Percentiles rank a stretch among this genome's conserved stretches.
Conservation (phyloP, 257 asterid species). For the Gentiana straminea region DNA sequence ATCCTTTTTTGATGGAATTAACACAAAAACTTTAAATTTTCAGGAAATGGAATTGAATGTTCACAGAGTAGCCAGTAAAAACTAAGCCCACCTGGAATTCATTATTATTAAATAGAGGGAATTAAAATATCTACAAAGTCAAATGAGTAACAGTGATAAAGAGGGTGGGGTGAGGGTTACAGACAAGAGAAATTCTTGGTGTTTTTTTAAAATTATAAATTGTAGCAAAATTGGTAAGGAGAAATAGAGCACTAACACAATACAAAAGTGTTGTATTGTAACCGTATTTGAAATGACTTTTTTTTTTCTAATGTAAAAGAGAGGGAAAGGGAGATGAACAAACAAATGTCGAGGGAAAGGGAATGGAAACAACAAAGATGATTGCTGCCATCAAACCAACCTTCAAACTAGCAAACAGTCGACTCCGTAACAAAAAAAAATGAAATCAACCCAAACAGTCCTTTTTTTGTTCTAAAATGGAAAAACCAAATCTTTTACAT, state of each 20-base stretch:
- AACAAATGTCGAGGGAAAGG: not conserved
- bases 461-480: too few species aligned
- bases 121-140: not conserved
- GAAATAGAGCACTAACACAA: not conserved
- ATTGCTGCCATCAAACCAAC: too few species aligned
- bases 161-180: not conserved
- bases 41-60: slow-evolving; percentile 5
- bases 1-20: too few species aligned
- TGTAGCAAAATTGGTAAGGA: not conserved
- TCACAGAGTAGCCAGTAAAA: not conserved
- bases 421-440: too few species aligned
- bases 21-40: slow-evolving; percentile 5
- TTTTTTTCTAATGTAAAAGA: not conserved
- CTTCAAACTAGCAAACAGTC: too few species aligned
- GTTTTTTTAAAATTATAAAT: too few species aligned
- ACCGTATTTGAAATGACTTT: not conserved
- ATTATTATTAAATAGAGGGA: not conserved
- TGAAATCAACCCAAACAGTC: too few species aligned
- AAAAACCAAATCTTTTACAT: too few species aligned
- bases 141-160: not conserved
- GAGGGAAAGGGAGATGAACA: slow-evolving; percentile 8
- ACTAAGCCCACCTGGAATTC: not conserved
- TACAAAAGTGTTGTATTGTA: not conserved
- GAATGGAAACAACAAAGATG: too few species aligned
- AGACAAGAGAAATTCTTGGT: not conserved